A percentile compares a stretch with the other conserved stretches of the same genome.
phyloP scores from a whole-genome alignment of 805 yeast genomes.

The Hanseniaspora lindneri region DNA sequence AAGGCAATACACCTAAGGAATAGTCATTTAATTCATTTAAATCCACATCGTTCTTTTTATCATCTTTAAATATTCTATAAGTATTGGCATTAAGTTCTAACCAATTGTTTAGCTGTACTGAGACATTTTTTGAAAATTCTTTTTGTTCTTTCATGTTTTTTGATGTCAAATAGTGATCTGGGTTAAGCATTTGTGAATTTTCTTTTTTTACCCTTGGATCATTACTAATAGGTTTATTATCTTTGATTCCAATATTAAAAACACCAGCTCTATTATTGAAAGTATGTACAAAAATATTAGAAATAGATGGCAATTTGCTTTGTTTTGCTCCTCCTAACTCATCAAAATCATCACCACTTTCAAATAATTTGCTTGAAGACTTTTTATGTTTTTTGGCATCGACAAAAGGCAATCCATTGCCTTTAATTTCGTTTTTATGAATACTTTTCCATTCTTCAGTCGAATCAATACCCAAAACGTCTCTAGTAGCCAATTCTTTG shows the following conservation, averaged over 20 bases:
- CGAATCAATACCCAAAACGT: slow-evolving; percentile 37
- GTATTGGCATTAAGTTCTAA: slow-evolving; percentile 36
- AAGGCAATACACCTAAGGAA: slow-evolving; percentile 38
- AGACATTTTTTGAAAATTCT: slow-evolving; percentile 42
- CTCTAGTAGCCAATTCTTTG: slow-evolving; percentile 65
- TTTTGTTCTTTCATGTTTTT: slow-evolving; percentile 38
- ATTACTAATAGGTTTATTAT: slow-evolving; percentile 63
- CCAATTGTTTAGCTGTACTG: slow-evolving; percentile 45
- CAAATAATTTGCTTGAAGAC: slow-evolving; percentile 16
- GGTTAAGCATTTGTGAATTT: slow-evolving; percentile 70
- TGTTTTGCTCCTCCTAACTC: neutral
- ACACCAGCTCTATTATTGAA: slow-evolving; percentile 84
- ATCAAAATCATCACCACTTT: slow-evolving; percentile 14
- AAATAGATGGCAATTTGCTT: slow-evolving; percentile 10
- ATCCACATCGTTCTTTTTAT: slow-evolving; percentile 23
- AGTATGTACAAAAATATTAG: slow-evolving; percentile 33
- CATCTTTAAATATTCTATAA: slow-evolving; percentile 26
- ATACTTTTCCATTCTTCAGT: slow-evolving; percentile 37
- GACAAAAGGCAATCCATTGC: slow-evolving; percentile 16
- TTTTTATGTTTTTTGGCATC: slow-evolving; percentile 24
- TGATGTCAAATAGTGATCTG: slow-evolving; percentile 43
- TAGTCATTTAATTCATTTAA: slow-evolving; percentile 14
- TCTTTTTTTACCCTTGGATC: slow-evolving; percentile 65
- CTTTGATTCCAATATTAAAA: slow-evolving; percentile 75
- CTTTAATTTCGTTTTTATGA: slow-evolving; percentile 29